Evolutionary conservation across 2,329 filamentous ascomycete genomes (phyloP), one percentile per base, ranked within the genome.

Genomic region (Pseudopyricularia cyperi): DNA sequence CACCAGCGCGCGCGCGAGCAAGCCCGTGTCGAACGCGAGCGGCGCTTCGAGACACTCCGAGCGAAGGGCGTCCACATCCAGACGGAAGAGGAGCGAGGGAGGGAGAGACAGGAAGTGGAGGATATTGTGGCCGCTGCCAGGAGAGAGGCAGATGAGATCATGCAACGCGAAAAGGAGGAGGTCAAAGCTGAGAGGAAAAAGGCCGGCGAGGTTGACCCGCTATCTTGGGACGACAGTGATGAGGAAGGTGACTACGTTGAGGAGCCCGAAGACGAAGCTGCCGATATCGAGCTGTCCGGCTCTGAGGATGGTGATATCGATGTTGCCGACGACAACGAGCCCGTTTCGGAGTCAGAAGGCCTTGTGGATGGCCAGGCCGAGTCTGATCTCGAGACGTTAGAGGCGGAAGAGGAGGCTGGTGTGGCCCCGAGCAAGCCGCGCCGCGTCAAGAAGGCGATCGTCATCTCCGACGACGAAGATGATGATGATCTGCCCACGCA

Each of bases 61-160:
- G 83, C 85, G 11, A 89, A 86, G 66, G 93, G 93, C 7, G 76
- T 96, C 26, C 71, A 85, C 24, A 74, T 97, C 17, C 85, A 90
- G 64, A 95, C 87, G 0, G 80, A 83, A 2, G 91, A 96, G 66
- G 90, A 98, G 65, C 81, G 87, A 19, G 86, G 90, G 62, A 79
- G 80, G 33, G 85, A 95, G 63, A 80, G 89, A 65, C 82, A 86
- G 53, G 82, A 90, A 54, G 81, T 95, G 12, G 93, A 97, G 59
- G 85, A 96, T 61, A 77, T 97, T 55, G 79, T 97, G 26, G 85
- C 91, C 48, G 89, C 84, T 60, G 91, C 90, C 19, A 77, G 89
- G 53, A 75, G 82, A 55, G 88, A 97, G 63, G 90, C 84, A 2
- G 79, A 86, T 46, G 82, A 85, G 58, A 82, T 97, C 49, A 85